phyloP scores from a whole-genome alignment of 1,284 basidiomycete species.

The Wolfiporia cocos region DNA sequence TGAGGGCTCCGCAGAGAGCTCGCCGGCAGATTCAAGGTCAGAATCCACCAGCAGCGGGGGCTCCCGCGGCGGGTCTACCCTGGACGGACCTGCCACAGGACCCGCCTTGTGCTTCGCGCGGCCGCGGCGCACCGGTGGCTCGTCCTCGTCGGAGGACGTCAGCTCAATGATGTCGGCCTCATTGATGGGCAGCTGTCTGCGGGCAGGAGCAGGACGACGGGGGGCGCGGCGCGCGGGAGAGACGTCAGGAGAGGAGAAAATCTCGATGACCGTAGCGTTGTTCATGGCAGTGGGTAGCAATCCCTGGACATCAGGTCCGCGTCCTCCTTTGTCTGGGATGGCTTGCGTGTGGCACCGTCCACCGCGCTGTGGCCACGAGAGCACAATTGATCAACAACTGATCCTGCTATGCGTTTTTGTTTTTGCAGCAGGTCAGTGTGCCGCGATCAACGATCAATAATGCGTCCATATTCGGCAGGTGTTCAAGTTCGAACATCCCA shows the following conservation, averaged over 20 bases:
- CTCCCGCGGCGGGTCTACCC: neutral
- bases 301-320: neutral
- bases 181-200: conserved; percentile 1
- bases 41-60: neutral
- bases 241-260: conserved; percentile 4
- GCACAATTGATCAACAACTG: too few species aligned
- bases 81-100: neutral
- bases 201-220: neutral
- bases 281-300: neutral
- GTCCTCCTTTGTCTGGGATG: neutral
- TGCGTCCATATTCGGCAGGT: neutral
- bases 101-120: neutral
- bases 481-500: neutral
- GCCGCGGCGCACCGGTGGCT: neutral
- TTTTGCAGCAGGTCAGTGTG: neutral
- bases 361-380: neutral
- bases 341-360: neutral
- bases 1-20: neutral
- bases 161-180: conserved; percentile 16
- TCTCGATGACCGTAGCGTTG: conserved; percentile 3
- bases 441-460: neutral
- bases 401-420: too few species aligned
- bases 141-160: conserved; percentile 14
- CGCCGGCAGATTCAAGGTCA: neutral
- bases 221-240: neutral